A percentile compares a stretch with the other conserved stretches of the same genome.
These are phyloP conservation scores for Verticillium nonalfalfae DNA, from an alignment of 2,329 filamentous ascomycete genomes.

Conservation along the genomic window DNA sequence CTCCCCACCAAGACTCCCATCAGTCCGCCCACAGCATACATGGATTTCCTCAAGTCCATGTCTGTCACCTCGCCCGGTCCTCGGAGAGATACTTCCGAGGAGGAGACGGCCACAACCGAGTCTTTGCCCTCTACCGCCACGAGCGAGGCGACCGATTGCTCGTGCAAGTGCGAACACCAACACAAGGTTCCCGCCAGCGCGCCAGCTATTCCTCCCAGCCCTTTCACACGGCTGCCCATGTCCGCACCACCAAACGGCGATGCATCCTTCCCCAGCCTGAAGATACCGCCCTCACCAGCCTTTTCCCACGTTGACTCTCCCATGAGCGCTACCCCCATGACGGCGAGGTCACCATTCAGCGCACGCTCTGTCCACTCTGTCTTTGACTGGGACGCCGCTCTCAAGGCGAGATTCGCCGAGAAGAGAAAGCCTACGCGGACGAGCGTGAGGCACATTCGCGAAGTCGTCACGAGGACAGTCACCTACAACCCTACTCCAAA, in stretches of 20 bases:
- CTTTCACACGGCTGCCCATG: slow-evolving; percentile 51
- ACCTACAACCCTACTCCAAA: slow-evolving; percentile 68
- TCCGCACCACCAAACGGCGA: slow-evolving; percentile 54
- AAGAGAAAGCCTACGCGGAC: slow-evolving; percentile 51
- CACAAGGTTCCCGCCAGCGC: slow-evolving; percentile 36
- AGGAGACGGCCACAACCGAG: slow-evolving; percentile 36
- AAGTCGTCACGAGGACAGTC: slow-evolving; percentile 90
- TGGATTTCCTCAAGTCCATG: slow-evolving; percentile 85
- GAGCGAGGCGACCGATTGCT: slow-evolving; percentile 48
- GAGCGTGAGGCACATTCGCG: slow-evolving; percentile 66
- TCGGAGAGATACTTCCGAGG: slow-evolving; percentile 33
- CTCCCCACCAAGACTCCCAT: slow-evolving; percentile 80
- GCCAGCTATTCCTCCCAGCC: slow-evolving; percentile 36
- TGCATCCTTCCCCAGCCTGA: slow-evolving; percentile 58
- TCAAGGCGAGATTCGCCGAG: slow-evolving; percentile 61
- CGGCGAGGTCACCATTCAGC: slow-evolving; percentile 67
- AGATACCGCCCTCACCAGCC: slow-evolving; percentile 70
- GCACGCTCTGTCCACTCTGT: slow-evolving; percentile 60
- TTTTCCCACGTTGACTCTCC: slow-evolving; percentile 65
- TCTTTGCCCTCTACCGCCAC: slow-evolving; percentile 33
- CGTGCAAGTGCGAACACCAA: slow-evolving; percentile 47
- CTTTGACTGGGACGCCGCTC: slow-evolving; percentile 71
- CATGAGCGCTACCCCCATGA: slow-evolving; percentile 49
- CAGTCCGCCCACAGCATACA: slow-evolving; percentile 82
- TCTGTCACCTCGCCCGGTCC: slow-evolving; percentile 56